A percentile compares a stretch with the other conserved stretches of the same genome.
These are phyloP conservation scores for Viola pubescens DNA, from an alignment of 441 rosid species.

Conservation along the genomic window DNA sequence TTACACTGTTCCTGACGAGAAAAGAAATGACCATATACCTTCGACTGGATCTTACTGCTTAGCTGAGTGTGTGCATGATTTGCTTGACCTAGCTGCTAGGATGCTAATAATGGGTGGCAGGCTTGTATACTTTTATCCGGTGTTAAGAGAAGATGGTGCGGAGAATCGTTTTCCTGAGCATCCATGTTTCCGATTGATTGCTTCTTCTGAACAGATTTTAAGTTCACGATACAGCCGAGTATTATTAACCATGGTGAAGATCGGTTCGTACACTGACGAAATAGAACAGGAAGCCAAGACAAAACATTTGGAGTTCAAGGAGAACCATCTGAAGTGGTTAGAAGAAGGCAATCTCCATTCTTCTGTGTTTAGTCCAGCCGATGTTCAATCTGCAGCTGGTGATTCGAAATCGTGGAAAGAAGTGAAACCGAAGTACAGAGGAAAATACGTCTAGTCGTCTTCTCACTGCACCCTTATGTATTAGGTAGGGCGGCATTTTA, in stretches of 20 bases:
- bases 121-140: constrained; percentile 85
- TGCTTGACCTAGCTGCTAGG: constrained; percentile 76
- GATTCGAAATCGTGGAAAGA: constrained; percentile 53
- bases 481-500: not conserved
- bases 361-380: constrained; percentile 60
- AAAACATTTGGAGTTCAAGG: constrained; percentile 71
- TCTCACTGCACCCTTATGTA: not conserved
- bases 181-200: constrained; percentile 64
- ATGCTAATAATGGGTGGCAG: constrained; percentile 87
- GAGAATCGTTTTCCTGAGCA: constrained; percentile 62
- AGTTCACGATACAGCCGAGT: constrained; percentile 81
- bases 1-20: constrained; percentile 83
- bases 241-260: constrained; percentile 81
- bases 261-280: constrained; percentile 46
- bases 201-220: constrained; percentile 80
- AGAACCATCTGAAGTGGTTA: constrained; percentile 84
- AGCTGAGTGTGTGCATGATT: constrained; percentile 84
- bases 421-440: constrained; percentile 72
- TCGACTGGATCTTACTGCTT: constrained; percentile 85
- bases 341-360: constrained; percentile 92
- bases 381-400: constrained; percentile 26
- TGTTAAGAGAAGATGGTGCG: constrained; percentile 54
- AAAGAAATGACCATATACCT: constrained; percentile 81
- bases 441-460: constrained; percentile 56
- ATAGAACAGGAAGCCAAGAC: constrained; percentile 56